Conservation (phyloP, 176 grass and related monocot genomes). For the Carex pumila region DNA sequence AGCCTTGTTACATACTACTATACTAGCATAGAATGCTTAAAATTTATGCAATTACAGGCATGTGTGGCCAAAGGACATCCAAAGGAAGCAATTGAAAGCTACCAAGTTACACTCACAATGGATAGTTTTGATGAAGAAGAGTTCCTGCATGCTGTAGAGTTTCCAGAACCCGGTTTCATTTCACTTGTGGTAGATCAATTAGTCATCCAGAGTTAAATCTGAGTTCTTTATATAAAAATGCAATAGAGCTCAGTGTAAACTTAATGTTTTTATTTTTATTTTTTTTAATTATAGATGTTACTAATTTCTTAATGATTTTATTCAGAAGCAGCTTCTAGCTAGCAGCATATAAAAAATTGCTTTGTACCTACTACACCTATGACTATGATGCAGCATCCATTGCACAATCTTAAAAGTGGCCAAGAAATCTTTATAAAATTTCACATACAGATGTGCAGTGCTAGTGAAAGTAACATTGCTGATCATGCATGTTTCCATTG, state of each 20-base stretch:
- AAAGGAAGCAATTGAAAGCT: slow-evolving; percentile 36
- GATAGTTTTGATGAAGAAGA: slow-evolving; percentile 24
- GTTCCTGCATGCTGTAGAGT: slow-evolving; percentile 4
- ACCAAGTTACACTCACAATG: slow-evolving; percentile 22
- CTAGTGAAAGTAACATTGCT: no score
- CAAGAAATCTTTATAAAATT: no score
- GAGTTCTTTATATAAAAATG: neutral
- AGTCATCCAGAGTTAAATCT: neutral
- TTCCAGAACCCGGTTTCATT: slow-evolving; percentile 38
- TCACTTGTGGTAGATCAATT: slow-evolving; percentile 37
- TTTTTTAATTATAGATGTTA: neutral
- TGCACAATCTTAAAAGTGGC: no score
- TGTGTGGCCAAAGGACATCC: slow-evolving; percentile 53
- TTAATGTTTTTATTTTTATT: neutral
- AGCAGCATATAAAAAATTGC: neutral
- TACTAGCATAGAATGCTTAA: neutral
- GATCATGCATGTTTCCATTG: no score
- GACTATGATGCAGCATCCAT: no score
- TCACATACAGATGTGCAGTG: no score
- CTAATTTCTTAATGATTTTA: neutral
- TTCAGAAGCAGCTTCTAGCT: neutral
- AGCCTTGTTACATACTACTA: neutral
- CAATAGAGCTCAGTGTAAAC: neutral
- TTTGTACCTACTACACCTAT: no score
- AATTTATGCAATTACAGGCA: slow-evolving; percentile 37